Base-by-base conservation (phyloP, 257 asterid species). In the Sherardia arvensis region DNA sequence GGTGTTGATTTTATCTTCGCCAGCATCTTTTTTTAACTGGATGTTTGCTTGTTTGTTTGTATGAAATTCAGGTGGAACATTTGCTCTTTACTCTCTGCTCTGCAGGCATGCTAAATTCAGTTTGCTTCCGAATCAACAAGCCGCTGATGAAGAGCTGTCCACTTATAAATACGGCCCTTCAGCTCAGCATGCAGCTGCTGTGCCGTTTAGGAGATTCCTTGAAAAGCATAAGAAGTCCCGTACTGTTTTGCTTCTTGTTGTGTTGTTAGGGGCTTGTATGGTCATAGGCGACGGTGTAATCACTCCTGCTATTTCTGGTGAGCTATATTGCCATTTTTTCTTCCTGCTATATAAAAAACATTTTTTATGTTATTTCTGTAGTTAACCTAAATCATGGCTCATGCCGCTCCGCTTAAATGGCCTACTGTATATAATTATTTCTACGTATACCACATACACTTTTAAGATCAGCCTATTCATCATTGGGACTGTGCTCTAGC, bases 101-200 rank as follows among this genome's bases (percentile, higher is more conserved):
- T 89, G 97, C 69, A 81, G 99, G 73, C 95, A 92, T 81, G 96
- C 97, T 62, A 92, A 92, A 65, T 81, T 92, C 69, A 77, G 95
- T 73, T 84, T 92, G 75, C 99, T 92, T 81, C 94, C 99, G 57
- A 92, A 89, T 81, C 99, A 92, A 70, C 98, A 92, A 79, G 96
- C 98, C 27, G 98, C 98, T 60, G 98, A 92, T 59, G 98, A 88
- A 84, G 99, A 92, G 74, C 85, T 92, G 58, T 80, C 88, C 36
- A 65, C 99, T 55, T 92, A 87, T 80, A 92, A 81, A 78, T 85
- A 84, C 77, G 95, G 96, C 23, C 82, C 83, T 64, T 53, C 62
- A 2, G 81, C 85, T 74, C 96, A 78, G 68, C 70, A 87, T 69
- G 69, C 87, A 36, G 59, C 85, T 33, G 76, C 90, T 49, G 53